A percentile compares a stretch with the other conserved stretches of the same genome.
Evolutionary conservation across 2,329 filamentous ascomycete species (phyloP).

Genomic region (Xylaria hypoxylon): DNA sequence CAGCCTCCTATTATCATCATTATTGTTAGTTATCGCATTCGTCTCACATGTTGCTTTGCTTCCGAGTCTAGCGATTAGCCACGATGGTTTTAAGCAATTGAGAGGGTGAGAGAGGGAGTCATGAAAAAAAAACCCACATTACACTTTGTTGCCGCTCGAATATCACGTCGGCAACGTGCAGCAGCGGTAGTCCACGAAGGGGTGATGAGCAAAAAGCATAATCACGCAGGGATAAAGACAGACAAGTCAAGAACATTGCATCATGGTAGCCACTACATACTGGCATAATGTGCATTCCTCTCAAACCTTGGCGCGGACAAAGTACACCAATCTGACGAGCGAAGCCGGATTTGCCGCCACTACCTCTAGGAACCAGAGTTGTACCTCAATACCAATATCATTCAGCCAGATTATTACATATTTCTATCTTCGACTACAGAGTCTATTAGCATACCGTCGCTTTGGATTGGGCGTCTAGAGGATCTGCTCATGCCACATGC

Average conservation of each 20-base stretch:
- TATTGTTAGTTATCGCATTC: slow-evolving; percentile 1
- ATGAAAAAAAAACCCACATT: neutral
- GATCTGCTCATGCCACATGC: neutral
- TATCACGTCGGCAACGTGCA: neutral
- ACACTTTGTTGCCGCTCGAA: slow-evolving; percentile 1
- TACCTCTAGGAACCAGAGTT: neutral
- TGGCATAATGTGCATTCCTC: neutral
- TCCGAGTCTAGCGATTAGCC: slow-evolving; percentile 18
- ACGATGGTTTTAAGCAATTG: neutral
- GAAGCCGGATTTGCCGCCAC: neutral
- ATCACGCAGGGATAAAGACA: neutral
- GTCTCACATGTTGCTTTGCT: slow-evolving; percentile 17
- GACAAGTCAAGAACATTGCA: neutral
- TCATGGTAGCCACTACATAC: neutral
- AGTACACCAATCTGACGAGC: neutral
- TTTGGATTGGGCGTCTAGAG: neutral
- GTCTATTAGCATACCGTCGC: neutral
- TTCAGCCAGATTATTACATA: neutral
- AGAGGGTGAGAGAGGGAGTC: neutral
- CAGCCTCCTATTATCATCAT: slow-evolving; percentile 31
- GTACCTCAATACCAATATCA: neutral
- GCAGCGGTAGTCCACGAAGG: slow-evolving; percentile 2
- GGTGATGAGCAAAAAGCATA: neutral
- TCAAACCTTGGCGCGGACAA: no score
- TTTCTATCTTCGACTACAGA: neutral